Base-by-base conservation (phyloP, 129 eudicot species). In the Chrysanthemum makinoi region DNA sequence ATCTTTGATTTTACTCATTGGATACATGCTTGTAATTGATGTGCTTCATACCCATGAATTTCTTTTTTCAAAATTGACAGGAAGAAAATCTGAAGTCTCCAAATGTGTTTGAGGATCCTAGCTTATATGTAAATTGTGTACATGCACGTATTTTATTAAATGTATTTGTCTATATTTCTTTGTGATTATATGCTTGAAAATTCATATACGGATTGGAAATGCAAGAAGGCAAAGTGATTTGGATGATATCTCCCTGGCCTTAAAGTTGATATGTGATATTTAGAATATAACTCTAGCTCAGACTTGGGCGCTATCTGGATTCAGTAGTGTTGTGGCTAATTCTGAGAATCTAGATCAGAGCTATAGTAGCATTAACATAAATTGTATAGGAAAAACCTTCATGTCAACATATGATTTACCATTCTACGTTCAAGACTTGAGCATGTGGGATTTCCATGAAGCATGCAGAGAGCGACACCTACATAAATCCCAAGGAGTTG, bases 271-370 rank as follows among this genome's bases (percentile, higher is more conserved):
- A 20, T 62, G 47, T 62, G 66, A 62, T n/a, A 28, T 28, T 14
- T 48, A 39, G 46, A 39, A 39, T 39, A 39, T 39, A 39, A 9
- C 46, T 39, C 46, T 39, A 39, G 46, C 10, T 28, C 47, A 12
- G 66, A 62, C 66, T 8, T 62, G 66, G 66, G 66, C 47, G 30
- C 20, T 15, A 26, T 62, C 46, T 62, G 46, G 47, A 14, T 62
- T 26, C 20, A 14, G 66, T 30, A 59, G 65, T 22, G 28, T 19
- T 22, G 65, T 59, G 18, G 44, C 65, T 10, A 24, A 10, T 24
- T 24, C 65, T 0, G 65, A 14, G 28, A 59, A 59, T 24, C 33
- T 59, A 59, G 65, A 59, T 44, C 65, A 0, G n/a, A 59, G 65
- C 30, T 59, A 44, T 59, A 59, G 65, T 24, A 59, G 65, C 65